Base-by-base conservation (phyloP, 768 basidiomycete genomes). In the Chalciporus chontae region DNA sequence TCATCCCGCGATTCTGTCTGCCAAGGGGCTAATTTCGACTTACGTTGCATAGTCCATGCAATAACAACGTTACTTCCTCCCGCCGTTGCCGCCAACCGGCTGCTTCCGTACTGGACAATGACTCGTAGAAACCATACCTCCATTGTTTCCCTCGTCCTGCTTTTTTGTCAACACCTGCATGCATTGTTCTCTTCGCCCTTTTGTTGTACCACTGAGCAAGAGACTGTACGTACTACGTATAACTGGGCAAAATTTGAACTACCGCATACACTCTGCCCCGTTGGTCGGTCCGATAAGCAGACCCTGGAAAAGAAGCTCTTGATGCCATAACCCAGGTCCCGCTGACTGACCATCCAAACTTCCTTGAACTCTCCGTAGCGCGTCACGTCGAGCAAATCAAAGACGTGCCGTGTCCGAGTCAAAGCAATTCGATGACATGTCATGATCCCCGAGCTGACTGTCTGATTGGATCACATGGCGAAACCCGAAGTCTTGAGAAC, bases 191-290 rank as follows among this genome's bases (percentile, higher is more conserved):
- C 24, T 14, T 5, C 48, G 8, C 38, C 47, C 47, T 51, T n/a
- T 60, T 60, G 51, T 63, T 54, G 10, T 47, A 39, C 51, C 40
- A 46, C n/a, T 29, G 38, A 37, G 15, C 8, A 19, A 17, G 17
- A 27, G 43, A 23, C 13, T 24, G 45, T 62, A 59, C 51, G 52
- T 59, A 61, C 5, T 62, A 59, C 51, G 52, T 59, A 61, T 8
- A 26, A 26, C 26, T 26, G 5, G 2, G 2, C 26, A 26, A 26
- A 26, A 26, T 4, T 26, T 26, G 26, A 26, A 26, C 26, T 26
- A 26, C 26, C 8, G 3, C 26, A 26, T 26, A 6, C 3, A 26
- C 26, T 8, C 8, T 3, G 7, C 26, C 26, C 21, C 21, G 5
- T 43, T 10, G 27, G 27, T 7, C 10, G 27, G 41, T 24, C 41